Conservation (phyloP, 2,329 filamentous ascomycete species). For the Amylocarpus encephaloides region DNA sequence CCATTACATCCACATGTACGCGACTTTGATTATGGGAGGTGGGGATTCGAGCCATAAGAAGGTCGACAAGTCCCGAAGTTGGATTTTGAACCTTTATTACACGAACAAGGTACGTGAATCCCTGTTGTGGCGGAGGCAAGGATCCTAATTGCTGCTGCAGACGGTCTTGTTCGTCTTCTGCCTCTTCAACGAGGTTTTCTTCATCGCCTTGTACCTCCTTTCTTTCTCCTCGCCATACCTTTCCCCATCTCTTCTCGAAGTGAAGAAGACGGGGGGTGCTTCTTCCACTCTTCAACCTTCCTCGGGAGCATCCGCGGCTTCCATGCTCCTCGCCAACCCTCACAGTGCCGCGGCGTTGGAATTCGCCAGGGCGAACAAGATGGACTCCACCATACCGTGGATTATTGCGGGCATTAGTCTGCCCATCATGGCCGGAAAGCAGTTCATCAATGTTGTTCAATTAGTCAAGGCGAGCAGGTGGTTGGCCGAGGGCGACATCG, state of each 20-base stretch:
- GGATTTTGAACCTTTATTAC: slow-evolving; percentile 91
- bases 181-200: slow-evolving; percentile 89
- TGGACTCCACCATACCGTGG: slow-evolving; percentile 71
- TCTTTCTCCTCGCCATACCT: slow-evolving; percentile 90
- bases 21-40: slow-evolving; percentile 81
- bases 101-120: slow-evolving; percentile 75
- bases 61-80: slow-evolving; percentile 80
- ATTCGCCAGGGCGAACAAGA: slow-evolving; percentile 89
- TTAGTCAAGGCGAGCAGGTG: slow-evolving; percentile 87
- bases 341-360: slow-evolving; percentile 92
- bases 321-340: slow-evolving; percentile 76
- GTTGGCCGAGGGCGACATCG: slow-evolving; percentile 85
- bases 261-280: slow-evolving; percentile 50
- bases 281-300: slow-evolving; percentile 54
- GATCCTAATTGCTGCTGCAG: slow-evolving; percentile 40
- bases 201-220: slow-evolving; percentile 95
- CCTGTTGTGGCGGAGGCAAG: not conserved
- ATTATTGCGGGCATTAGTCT: slow-evolving; percentile 72
- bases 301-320: slow-evolving; percentile 61
- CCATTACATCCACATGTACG: slow-evolving; percentile 99
- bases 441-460: slow-evolving; percentile 90
- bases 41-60: slow-evolving; percentile 82
- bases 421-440: slow-evolving; percentile 86
- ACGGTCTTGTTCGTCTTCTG: slow-evolving; percentile 88
- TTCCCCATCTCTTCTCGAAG: slow-evolving; percentile 70